Evolutionary conservation across 2,329 filamentous ascomycete species (phyloP).

Genomic region (Fusarium sp.): DNA sequence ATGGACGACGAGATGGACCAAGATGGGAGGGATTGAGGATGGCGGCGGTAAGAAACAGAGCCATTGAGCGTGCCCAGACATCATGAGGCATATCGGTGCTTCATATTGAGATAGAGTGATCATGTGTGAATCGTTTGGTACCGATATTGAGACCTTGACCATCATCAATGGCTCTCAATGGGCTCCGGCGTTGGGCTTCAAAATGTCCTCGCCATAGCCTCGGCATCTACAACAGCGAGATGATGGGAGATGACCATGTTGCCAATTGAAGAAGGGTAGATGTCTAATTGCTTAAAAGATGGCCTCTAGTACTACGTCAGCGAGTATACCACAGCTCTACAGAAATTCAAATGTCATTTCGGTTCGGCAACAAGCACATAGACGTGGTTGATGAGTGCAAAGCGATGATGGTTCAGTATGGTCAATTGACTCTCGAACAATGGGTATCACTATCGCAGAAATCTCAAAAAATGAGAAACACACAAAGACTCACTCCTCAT

Average conservation of each 20-base stretch:
- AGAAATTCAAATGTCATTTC: neutral
- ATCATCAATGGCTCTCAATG: constrained; percentile 15
- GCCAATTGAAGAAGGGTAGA: neutral
- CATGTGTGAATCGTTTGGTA: neutral
- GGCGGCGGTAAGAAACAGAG: neutral
- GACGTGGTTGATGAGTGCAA: neutral
- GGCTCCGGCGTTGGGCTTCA: neutral
- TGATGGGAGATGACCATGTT: neutral
- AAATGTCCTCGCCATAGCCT: constrained; percentile 11
- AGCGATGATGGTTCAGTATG: neutral
- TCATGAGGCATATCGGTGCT: neutral
- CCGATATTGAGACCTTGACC: neutral
- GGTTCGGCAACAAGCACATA: neutral
- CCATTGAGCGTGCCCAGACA: constrained; percentile 23
- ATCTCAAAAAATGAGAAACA: constrained; percentile 15
- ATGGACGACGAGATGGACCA: constrained; percentile 2
- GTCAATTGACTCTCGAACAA: constrained; percentile 23
- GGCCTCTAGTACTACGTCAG: neutral
- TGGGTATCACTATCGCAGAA: constrained; percentile 42
- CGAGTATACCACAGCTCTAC: too few species aligned
- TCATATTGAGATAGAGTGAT: neutral
- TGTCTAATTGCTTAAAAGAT: constrained; percentile 16
- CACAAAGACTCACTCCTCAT: constrained; percentile 23
- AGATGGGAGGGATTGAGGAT: neutral
- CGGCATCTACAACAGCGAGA: constrained; percentile 15